Percentiles rank a stretch among this genome's conserved stretches.
phyloP scores from a whole-genome alignment of 192 early-diverging fungal species.

The Entomortierella lignicola region DNA sequence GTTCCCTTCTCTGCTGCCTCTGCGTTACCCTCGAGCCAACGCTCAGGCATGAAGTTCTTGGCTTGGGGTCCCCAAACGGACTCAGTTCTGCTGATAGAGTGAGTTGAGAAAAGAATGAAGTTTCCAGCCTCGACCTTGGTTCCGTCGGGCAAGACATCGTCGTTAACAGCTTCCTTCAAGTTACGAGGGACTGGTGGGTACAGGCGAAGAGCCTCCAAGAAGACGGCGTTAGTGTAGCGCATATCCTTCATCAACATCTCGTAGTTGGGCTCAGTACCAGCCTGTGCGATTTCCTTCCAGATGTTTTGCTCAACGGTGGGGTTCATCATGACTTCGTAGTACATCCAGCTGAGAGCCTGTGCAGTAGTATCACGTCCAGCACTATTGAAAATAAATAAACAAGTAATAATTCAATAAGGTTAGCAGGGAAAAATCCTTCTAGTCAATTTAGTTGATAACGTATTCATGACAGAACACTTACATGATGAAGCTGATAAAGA shows the following conservation, averaged over 20 bases:
- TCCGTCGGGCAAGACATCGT: constrained; percentile 73
- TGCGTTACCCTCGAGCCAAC: constrained; percentile 58
- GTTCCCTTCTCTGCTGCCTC: constrained; percentile 26
- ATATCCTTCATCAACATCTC: constrained; percentile 52
- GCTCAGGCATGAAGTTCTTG: constrained; percentile 69
- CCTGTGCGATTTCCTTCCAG: constrained; percentile 40
- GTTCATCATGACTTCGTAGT: constrained; percentile 56
- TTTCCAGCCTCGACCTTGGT: constrained; percentile 62
- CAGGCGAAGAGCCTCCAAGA: constrained; percentile 71
- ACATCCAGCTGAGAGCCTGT: constrained; percentile 65
- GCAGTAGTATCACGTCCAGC: constrained; percentile 70
- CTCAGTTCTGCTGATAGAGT: constrained; percentile 61
- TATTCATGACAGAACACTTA: no score
- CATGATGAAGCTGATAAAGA: constrained; percentile 61
- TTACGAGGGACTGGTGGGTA: constrained; percentile 75
- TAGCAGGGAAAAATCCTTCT: not conserved
- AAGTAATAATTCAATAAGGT: not conserved
- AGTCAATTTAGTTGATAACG: no score
- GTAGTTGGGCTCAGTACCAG: constrained; percentile 18
- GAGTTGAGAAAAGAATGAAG: constrained; percentile 61
- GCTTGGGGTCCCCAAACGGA: constrained; percentile 73
- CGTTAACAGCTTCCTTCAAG: constrained; percentile 63
- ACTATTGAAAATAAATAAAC: constrained; percentile 5
- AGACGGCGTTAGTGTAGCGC: constrained; percentile 66
- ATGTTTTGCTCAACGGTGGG: constrained; percentile 50